Conservation (phyloP, 768 basidiomycete genomes). For the Stropharia rugosoannulata region DNA sequence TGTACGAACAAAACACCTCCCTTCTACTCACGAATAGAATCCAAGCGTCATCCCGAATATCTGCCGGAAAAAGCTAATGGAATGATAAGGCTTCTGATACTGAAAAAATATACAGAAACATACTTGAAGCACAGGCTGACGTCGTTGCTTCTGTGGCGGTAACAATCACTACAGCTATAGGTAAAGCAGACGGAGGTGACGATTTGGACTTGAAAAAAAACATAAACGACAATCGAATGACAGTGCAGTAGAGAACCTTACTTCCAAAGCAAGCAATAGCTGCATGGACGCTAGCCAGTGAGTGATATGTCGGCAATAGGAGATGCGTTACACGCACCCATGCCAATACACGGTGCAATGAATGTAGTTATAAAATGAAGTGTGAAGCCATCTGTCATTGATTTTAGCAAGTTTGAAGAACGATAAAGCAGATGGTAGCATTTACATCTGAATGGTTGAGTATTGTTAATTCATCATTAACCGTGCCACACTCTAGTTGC, state of each 20-base stretch:
- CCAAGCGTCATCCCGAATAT: constrained; percentile 36
- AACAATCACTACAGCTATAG: constrained; percentile 39
- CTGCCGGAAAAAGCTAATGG: constrained; percentile 34
- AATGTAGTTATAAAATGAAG: constrained; percentile 33
- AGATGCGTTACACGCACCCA: constrained; percentile 23
- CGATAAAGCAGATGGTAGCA: background rate
- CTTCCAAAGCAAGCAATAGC: constrained; percentile 37
- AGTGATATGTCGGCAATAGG: background rate
- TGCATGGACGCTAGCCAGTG: no score
- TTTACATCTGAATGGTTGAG: constrained; percentile 8
- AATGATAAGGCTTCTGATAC: background rate
- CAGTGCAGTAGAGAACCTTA: constrained; percentile 19
- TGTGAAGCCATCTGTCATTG: constrained; percentile 29
- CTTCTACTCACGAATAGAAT: constrained; percentile 33
- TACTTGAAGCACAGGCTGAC: constrained; percentile 39
- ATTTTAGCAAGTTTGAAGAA: constrained; percentile 2
- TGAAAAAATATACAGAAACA: constrained; percentile 1
- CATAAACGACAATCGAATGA: background rate
- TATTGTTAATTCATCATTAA: no score
- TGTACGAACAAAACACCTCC: background rate
- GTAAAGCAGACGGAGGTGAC: constrained; percentile 36
- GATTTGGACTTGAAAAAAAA: constrained; percentile 29
- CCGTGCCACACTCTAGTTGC: no score
- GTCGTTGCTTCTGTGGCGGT: constrained; percentile 34
- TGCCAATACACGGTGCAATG: constrained; percentile 37